A percentile compares a stretch with the other conserved stretches of the same genome.
Conservation (phyloP, 2,329 filamentous ascomycete species). For the Aureobasidium sp. region DNA sequence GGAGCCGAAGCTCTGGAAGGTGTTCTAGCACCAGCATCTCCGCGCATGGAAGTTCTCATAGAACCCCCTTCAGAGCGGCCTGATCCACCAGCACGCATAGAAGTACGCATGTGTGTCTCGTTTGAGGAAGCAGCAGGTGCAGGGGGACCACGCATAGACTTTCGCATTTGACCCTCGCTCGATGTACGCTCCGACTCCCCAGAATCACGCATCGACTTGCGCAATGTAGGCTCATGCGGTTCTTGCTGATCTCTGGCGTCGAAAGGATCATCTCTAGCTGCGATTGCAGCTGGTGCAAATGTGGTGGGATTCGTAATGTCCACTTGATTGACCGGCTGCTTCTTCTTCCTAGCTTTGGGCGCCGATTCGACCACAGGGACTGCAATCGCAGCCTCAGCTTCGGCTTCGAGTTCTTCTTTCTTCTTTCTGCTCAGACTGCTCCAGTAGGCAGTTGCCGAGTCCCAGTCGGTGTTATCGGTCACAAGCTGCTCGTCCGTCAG, state of each 20-base stretch:
- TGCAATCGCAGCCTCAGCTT: slow-evolving; percentile 32
- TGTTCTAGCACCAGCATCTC: slow-evolving; percentile 14
- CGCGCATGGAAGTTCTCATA: slow-evolving; percentile 22
- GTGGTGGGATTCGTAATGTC: slow-evolving; percentile 12
- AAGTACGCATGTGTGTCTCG: slow-evolving; percentile 27
- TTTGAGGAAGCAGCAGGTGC: slow-evolving; percentile 12
- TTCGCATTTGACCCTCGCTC: slow-evolving; percentile 25
- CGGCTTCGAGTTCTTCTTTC: slow-evolving; percentile 52
- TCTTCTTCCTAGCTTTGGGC: slow-evolving; percentile 34
- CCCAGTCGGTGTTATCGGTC: slow-evolving; percentile 48
- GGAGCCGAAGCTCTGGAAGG: slow-evolving; percentile 11
- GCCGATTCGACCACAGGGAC: slow-evolving; percentile 34
- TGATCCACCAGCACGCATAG: slow-evolving; percentile 28
- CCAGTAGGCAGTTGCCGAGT: slow-evolving; percentile 61
- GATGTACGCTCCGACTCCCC: slow-evolving; percentile 12
- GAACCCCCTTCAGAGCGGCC: slow-evolving; percentile 8
- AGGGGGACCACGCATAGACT: slow-evolving; percentile 27
- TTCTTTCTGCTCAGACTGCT: slow-evolving; percentile 54
- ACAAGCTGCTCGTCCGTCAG: neutral
- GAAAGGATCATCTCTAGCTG: neutral
- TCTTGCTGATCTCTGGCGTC: neutral
- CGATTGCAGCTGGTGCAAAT: slow-evolving; percentile 6
- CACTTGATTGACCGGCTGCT: slow-evolving; percentile 22
- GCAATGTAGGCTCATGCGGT: slow-evolving; percentile 26
- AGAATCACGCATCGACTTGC: slow-evolving; percentile 25